Percentiles rank a stretch among this genome's conserved stretches.
Conservation (phyloP, 2,329 filamentous ascomycete genomes). For the Raffaelea ambrosiae region DNA sequence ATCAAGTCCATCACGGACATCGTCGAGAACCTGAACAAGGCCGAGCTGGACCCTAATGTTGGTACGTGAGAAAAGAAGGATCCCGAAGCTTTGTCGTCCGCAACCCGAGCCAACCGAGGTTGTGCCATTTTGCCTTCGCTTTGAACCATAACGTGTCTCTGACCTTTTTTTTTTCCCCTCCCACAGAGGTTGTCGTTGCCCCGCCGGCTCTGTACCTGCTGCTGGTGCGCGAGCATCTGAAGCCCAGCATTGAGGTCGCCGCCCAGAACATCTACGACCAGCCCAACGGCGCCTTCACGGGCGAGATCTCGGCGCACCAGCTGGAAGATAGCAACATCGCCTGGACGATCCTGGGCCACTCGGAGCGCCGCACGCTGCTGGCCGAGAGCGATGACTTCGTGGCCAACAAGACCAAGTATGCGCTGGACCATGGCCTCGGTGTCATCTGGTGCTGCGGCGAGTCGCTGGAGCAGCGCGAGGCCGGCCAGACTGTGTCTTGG, state of each 20-base stretch:
- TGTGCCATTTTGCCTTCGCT: too few relatives aligned
- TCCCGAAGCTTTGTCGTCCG: too few relatives aligned
- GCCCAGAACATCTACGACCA: slow-evolving; percentile 69
- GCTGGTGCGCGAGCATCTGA: slow-evolving; percentile 71
- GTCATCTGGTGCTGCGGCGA: slow-evolving; percentile 98
- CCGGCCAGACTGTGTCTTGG: slow-evolving; percentile 73
- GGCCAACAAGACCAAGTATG: slow-evolving; percentile 89
- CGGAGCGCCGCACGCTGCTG: slow-evolving; percentile 84
- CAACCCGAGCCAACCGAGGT: too few relatives aligned
- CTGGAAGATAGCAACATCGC: slow-evolving; percentile 80
- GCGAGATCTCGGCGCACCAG: slow-evolving; percentile 66
- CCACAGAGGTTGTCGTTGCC: slow-evolving; percentile 83
- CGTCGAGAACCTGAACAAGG: slow-evolving; percentile 78
- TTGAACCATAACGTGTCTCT: neutral
- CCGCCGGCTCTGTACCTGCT: slow-evolving; percentile 87
- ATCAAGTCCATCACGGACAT: slow-evolving; percentile 84
- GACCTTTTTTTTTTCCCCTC: neutral
- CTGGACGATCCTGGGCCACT: slow-evolving; percentile 92
- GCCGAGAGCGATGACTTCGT: slow-evolving; percentile 80
- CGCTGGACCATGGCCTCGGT: slow-evolving; percentile 73
- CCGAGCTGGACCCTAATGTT: slow-evolving; percentile 66
- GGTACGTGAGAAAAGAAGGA: slow-evolving; percentile 41
- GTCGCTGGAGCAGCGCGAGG: slow-evolving; percentile 86
- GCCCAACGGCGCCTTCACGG: neutral
- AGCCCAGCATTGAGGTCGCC: slow-evolving; percentile 71